phyloP scores from a whole-genome alignment of 768 basidiomycete species.

The Suillus decipiens region DNA sequence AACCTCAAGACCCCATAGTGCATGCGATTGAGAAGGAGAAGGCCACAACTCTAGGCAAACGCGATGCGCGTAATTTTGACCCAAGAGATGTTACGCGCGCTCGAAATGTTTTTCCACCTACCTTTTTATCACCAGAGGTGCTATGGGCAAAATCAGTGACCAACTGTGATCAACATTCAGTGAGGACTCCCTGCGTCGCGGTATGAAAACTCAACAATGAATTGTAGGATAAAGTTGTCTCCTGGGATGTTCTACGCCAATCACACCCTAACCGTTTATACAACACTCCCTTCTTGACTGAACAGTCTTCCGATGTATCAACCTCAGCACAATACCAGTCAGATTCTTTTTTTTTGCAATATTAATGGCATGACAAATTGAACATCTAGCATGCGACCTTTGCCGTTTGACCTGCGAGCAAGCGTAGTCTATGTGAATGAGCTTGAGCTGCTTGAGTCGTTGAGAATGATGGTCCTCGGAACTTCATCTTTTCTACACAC shows the following conservation, averaged over 20 bases:
- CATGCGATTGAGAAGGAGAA: slow-evolving; percentile 44
- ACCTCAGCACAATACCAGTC: slow-evolving; percentile 64
- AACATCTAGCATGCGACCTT: slow-evolving; percentile 49
- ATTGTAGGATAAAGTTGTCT: slow-evolving; percentile 49
- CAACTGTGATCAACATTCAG: slow-evolving; percentile 12
- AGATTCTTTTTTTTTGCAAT: slow-evolving; percentile 26
- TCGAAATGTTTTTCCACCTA: background rate
- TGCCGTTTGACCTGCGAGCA: slow-evolving; percentile 38
- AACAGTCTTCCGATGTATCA: slow-evolving; percentile 56
- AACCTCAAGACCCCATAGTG: slow-evolving; percentile 79
- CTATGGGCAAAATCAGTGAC: slow-evolving; percentile 24
- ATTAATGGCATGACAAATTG: slow-evolving; percentile 9
- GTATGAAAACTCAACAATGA: slow-evolving; percentile 1
- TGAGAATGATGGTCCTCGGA: slow-evolving; percentile 63
- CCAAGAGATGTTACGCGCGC: too few relatives aligned
- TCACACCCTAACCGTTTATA: slow-evolving; percentile 32
- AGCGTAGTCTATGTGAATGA: slow-evolving; percentile 48
- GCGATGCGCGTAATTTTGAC: background rate
- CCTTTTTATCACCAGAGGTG: background rate
- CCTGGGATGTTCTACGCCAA: slow-evolving; percentile 62
- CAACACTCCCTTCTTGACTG: slow-evolving; percentile 64
- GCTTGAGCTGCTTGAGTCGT: slow-evolving; percentile 49
- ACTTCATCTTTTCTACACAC: slow-evolving; percentile 64
- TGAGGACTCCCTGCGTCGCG: slow-evolving; percentile 15
- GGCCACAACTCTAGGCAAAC: background rate